These are phyloP conservation scores for Ambrosiella beaveri DNA, from an alignment of 2,329 filamentous ascomycete genomes.

Conservation along the genomic window DNA sequence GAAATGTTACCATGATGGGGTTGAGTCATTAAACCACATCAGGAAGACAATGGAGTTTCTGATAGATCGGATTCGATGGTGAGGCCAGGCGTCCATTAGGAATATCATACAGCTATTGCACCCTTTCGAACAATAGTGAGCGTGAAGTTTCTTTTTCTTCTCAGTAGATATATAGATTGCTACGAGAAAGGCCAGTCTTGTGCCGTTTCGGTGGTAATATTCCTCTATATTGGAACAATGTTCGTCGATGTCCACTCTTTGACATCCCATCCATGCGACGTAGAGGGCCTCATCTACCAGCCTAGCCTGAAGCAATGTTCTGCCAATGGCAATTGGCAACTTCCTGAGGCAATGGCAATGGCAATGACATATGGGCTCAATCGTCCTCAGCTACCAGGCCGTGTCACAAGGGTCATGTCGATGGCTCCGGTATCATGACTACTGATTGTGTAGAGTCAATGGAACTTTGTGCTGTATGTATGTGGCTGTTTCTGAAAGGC, in stretches of 20 bases:
- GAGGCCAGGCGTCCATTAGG: background rate
- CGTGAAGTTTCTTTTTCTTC: background rate
- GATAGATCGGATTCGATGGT: background rate
- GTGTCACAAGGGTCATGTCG: no score
- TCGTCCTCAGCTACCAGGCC: no score
- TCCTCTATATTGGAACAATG: background rate
- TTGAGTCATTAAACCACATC: no score
- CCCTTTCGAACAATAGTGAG: background rate
- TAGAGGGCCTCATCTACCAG: background rate
- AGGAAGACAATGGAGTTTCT: no score
- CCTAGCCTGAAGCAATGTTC: background rate
- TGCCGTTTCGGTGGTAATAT: background rate
- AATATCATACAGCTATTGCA: background rate
- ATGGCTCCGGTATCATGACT: no score
- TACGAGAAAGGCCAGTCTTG: background rate
- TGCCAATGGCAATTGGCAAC: background rate
- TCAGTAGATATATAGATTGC: background rate
- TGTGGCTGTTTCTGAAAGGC: no score
- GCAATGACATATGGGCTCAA: no score
- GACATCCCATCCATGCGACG: background rate
- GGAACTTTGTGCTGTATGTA: no score
- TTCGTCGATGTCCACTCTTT: background rate
- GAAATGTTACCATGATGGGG: no score
- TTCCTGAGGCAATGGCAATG: no score
- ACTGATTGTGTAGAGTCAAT: no score